These are phyloP conservation scores for Acaromyces ingoldii DNA, from an alignment of 1,284 basidiomycete genomes.

Conservation along the genomic window DNA sequence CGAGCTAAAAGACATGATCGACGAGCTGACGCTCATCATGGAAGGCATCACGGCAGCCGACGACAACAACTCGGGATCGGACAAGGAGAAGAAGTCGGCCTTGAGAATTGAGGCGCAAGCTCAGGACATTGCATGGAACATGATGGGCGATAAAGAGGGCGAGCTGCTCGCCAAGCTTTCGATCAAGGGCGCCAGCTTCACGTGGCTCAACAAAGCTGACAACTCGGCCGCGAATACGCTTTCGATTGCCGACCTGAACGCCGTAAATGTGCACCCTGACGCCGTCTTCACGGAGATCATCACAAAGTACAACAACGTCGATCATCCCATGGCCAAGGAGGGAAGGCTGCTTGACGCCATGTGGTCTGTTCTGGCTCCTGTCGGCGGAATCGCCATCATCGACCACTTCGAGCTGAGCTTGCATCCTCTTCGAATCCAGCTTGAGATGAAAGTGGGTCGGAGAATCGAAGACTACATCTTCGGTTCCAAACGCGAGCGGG, in stretches of 20 bases:
- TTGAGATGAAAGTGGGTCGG: conserved; percentile 75
- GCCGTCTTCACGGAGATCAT: conserved; percentile 86
- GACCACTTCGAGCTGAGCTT: conserved; percentile 75
- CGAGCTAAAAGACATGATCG: conserved; percentile 68
- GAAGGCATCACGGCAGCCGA: conserved; percentile 71
- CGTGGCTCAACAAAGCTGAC: conserved; percentile 81
- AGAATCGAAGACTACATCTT: conserved; percentile 86
- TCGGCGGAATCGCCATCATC: conserved; percentile 89
- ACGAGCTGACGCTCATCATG: conserved; percentile 80
- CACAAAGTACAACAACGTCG: conserved; percentile 56
- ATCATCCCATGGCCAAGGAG: conserved; percentile 31
- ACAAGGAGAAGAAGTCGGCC: conserved; percentile 71
- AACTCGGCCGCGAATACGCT: conserved; percentile 78
- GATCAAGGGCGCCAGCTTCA: conserved; percentile 71
- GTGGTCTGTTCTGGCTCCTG: conserved; percentile 57
- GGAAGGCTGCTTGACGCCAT: conserved; percentile 39
- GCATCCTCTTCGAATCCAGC: conserved; percentile 68
- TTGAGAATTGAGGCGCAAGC: conserved; percentile 76
- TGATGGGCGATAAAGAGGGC: conserved; percentile 68
- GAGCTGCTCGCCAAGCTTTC: conserved; percentile 80
- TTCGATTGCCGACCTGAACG: conserved; percentile 68
- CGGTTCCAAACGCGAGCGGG: conserved; percentile 43
- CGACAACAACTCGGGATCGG: conserved; percentile 35
- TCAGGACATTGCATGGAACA: conserved; percentile 85
- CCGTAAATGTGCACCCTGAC: conserved; percentile 78